These are phyloP conservation scores for Urostyla sp. DNA, from an alignment of 73 alveolate genomes.

Conservation along the genomic window DNA sequence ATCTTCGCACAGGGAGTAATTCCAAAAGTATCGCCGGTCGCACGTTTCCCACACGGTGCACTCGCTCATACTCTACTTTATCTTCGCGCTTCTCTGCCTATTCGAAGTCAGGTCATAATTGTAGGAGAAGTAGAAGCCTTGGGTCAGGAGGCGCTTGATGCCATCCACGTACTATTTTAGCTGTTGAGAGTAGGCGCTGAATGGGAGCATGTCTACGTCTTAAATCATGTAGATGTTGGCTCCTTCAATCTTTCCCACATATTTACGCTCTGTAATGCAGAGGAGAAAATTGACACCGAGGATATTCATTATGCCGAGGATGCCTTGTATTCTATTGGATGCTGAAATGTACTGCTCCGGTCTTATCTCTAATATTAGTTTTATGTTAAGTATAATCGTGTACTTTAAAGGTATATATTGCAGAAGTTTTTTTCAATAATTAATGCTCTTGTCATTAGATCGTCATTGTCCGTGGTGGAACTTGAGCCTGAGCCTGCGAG, in stretches of 20 bases:
- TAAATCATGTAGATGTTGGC: slow-evolving; percentile 38
- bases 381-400: neutral
- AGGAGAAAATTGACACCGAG: slow-evolving; percentile 37
- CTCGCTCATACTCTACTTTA: slow-evolving; percentile 44
- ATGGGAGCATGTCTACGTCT: neutral
- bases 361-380: neutral
- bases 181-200: neutral
- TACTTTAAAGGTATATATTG: slow-evolving; percentile 46
- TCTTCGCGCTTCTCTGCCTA: slow-evolving; percentile 68
- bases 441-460: neutral
- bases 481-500: too few species aligned
- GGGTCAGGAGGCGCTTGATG: slow-evolving; percentile 75
- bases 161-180: slow-evolving; percentile 73
- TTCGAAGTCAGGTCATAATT: slow-evolving; percentile 88
- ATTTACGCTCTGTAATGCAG: slow-evolving; percentile 43
- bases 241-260: slow-evolving; percentile 46
- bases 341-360: slow-evolving; percentile 20
- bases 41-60: slow-evolving; percentile 47
- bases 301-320: slow-evolving; percentile 55
- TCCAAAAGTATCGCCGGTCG: slow-evolving; percentile 75
- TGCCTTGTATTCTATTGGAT: slow-evolving; percentile 51
- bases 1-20: slow-evolving; percentile 75
- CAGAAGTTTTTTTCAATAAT: slow-evolving; percentile 47
- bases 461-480: neutral
- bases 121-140: slow-evolving; percentile 92